These are phyloP conservation scores for Batkoa obscura DNA, from an alignment of 371 early-diverging fungal species.

Conservation along the genomic window DNA sequence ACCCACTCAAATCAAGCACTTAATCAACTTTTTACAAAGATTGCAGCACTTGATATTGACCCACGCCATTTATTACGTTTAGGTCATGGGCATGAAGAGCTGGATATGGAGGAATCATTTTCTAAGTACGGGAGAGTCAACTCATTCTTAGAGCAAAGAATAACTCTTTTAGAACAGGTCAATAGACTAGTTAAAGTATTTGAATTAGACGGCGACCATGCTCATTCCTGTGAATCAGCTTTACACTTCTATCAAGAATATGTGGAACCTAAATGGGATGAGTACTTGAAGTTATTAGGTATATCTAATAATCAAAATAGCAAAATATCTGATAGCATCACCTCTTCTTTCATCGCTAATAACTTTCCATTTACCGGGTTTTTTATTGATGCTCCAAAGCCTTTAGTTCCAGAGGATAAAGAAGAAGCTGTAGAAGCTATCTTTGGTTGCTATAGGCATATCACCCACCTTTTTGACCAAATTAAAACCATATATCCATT, in stretches of 20 bases:
- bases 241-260: slow-evolving; percentile 66
- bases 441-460: slow-evolving; percentile 59
- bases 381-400: slow-evolving; percentile 53
- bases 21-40: slow-evolving; percentile 87
- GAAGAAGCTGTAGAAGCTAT: slow-evolving; percentile 26
- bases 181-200: slow-evolving; percentile 50
- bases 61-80: slow-evolving; percentile 79
- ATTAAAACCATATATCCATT: slow-evolving; percentile 71
- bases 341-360: slow-evolving; percentile 13
- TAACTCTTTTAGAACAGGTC: slow-evolving; percentile 52
- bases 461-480: slow-evolving; percentile 48
- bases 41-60: slow-evolving; percentile 69
- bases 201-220: slow-evolving; percentile 65
- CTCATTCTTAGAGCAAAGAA: slow-evolving; percentile 68
- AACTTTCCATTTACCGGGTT: slow-evolving; percentile 64
- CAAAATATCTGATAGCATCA: slow-evolving; percentile 1
- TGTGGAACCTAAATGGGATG: slow-evolving; percentile 53
- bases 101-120: slow-evolving; percentile 58
- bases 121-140: slow-evolving; percentile 84
- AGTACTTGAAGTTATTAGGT: slow-evolving; percentile 21
- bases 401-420: slow-evolving; percentile 18
- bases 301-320: slow-evolving; percentile 3
- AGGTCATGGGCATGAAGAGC: slow-evolving; percentile 84
- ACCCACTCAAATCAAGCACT: slow-evolving; percentile 92
- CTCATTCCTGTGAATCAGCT: slow-evolving; percentile 84